These are phyloP conservation scores for Neurospora crassa DNA, from an alignment of 2,329 filamentous ascomycete species.

Conservation along the genomic window DNA sequence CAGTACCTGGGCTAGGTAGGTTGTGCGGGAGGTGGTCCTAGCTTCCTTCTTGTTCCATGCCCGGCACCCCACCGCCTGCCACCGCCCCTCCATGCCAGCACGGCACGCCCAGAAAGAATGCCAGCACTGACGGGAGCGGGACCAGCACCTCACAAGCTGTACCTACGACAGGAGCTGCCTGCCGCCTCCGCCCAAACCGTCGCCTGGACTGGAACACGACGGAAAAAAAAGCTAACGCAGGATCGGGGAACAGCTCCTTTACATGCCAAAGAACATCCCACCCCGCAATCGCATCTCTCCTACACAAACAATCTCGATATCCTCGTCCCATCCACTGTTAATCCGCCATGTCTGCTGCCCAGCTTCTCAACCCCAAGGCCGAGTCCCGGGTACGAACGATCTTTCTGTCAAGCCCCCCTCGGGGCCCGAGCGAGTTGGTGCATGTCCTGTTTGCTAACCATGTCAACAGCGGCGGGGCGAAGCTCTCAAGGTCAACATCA, in stretches of 20 bases:
- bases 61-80: slow-evolving; percentile 4
- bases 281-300: slow-evolving; percentile 1
- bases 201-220: slow-evolving; percentile 13
- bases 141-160: background rate
- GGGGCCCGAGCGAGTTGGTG: background rate
- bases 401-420: background rate
- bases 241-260: slow-evolving; percentile 14
- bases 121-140: background rate
- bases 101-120: background rate
- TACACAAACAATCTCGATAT: background rate
- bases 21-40: slow-evolving; percentile 10
- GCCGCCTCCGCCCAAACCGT: slow-evolving; percentile 14
- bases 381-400: slow-evolving; percentile 71
- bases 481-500: slow-evolving; percentile 95
- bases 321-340: slow-evolving; percentile 6
- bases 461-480: slow-evolving; percentile 75
- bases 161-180: background rate
- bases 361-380: slow-evolving; percentile 97
- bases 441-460: slow-evolving; percentile 19
- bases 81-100: slow-evolving; percentile 6
- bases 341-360: slow-evolving; percentile 78
- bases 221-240: slow-evolving; percentile 19
- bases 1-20: too few relatives aligned
- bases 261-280: slow-evolving; percentile 10
- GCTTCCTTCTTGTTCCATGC: slow-evolving; percentile 12